These are phyloP conservation scores for Silene latifolia DNA, from an alignment of 148 eudicot species.

Conservation along the genomic window DNA sequence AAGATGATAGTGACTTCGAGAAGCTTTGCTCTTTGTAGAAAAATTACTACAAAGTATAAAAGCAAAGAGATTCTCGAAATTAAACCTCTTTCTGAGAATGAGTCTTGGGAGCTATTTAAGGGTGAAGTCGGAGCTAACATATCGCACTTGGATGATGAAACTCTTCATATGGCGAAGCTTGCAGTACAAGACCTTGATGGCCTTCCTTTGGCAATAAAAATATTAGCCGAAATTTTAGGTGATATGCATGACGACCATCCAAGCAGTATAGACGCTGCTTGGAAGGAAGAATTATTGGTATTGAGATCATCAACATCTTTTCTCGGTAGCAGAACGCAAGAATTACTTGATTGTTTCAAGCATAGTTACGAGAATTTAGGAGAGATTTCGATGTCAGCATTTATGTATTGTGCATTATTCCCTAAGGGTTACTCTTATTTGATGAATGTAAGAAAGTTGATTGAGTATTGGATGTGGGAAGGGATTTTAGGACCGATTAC, in stretches of 20 bases:
- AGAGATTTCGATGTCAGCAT: constrained; percentile 19
- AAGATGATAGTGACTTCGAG: constrained; percentile 34
- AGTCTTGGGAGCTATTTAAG: constrained; percentile 33
- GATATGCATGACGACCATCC: constrained; percentile 24
- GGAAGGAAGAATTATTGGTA: constrained; percentile 26
- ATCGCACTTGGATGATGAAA: constrained; percentile 18
- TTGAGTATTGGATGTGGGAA: constrained; percentile 42
- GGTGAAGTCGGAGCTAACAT: constrained; percentile 27
- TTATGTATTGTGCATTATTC: constrained; percentile 28
- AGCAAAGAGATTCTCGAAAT: constrained; percentile 27
- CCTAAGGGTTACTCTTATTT: constrained; percentile 28
- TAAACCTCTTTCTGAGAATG: constrained; percentile 22
- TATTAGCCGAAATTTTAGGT: constrained; percentile 22
- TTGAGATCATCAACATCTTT: constrained; percentile 12
- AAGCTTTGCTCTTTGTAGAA: constrained; percentile 21
- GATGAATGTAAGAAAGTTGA: constrained; percentile 25
- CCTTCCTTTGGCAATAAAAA: constrained; percentile 26
- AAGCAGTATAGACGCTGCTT: constrained; percentile 17
- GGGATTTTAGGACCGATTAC: constrained; percentile 28
- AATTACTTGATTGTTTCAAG: constrained; percentile 27
- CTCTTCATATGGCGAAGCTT: constrained; percentile 14
- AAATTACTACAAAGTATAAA: constrained; percentile 7
- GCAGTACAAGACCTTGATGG: constrained; percentile 24
- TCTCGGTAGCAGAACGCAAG: constrained; percentile 24
- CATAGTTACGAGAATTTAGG: constrained; percentile 26